Evolutionary conservation across 345 rosid species (phyloP), one percentile per base, ranked within the genome.

Genomic region (Euphorbia peplus): DNA sequence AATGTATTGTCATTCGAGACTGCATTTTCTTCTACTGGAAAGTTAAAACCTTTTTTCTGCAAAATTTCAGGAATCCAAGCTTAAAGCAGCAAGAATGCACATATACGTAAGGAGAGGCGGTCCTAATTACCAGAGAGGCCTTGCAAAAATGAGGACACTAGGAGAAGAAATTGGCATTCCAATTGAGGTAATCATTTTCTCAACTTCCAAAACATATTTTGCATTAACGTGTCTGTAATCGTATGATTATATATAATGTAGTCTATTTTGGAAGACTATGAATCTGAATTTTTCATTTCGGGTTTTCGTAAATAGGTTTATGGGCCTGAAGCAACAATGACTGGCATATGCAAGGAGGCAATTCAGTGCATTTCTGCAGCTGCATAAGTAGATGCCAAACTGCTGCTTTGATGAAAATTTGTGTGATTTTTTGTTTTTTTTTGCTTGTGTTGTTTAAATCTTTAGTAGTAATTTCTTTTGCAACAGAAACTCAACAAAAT

Each of bases 251-350:
- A 32, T 32, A 32, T 32, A 2, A 32, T 2, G 37, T 32, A n/a
- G 37, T 32, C 37, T 32, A 32, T 32, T 32, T 32, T 32, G 3
- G 4, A 32, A 32, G 37, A 32, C 37, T 32, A 6, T 32, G 50
- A n/a, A 8, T 29, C 18, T 29, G n/a, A 58, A 15, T 44, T 4
- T 44, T 0, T 44, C 12, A 18, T 68, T 58, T 47, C 22, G 64
- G 11, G 1, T 1, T 28, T 4, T 19, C 21, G 35, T 55, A 14
- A 47, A 14, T 8, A 88, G 96, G 98, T 92, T 71, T 92, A 90
- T 66, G 95, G 96, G 14, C 98, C 96, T 29, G 95, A 92, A 78
- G 96, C 95, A 58, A 90, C 98, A 13, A 92, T 93, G 98, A 93
- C 98, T 10, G 92, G 97, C 19, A 93, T 93, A 50, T 93, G 98